Conservation (phyloP, 805 yeast genomes). For the Candida sonorensis region DNA sequence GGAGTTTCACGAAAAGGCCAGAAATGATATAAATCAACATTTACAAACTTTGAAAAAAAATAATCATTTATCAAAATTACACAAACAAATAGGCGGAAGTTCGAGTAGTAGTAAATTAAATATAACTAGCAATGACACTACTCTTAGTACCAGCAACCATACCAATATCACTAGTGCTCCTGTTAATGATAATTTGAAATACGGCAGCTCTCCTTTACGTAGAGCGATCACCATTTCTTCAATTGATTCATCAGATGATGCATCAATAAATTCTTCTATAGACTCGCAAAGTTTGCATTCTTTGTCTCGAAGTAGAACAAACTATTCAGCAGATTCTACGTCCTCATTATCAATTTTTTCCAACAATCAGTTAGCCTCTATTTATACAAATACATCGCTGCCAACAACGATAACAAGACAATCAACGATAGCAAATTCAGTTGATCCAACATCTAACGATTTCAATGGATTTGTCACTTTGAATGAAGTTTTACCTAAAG, state of each 20-base stretch:
- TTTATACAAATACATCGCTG: constrained; percentile 23
- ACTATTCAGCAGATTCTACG: constrained; percentile 12
- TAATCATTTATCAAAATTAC: no score
- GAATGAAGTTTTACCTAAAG: constrained; percentile 46
- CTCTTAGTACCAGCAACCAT: constrained; percentile 2
- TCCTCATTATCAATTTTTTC: constrained; percentile 21
- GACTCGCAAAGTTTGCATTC: background rate
- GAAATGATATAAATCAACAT: constrained; percentile 26
- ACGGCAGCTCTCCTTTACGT: constrained; percentile 29
- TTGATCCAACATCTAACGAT: background rate
- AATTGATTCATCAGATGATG: constrained; percentile 17
- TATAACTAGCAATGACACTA: no score
- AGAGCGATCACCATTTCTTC: constrained; percentile 19
- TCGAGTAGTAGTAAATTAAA: no score
- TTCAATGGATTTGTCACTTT: constrained; percentile 23
- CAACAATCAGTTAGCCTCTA: constrained; percentile 16
- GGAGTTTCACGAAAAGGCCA: constrained; percentile 26
- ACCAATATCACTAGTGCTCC: background rate
- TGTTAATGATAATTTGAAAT: constrained; percentile 9
- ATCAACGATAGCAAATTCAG: constrained; percentile 1
- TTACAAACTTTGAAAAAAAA: constrained; percentile 11
- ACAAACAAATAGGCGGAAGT: no score
- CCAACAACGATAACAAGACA: constrained; percentile 8
- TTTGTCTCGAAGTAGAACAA: constrained; percentile 9
- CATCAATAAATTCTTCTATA: constrained; percentile 17